Evolutionary conservation across 176 grass and related monocot species (phyloP), one percentile per base, ranked within the genome.

Genomic region (Coix lacrymajobi): DNA sequence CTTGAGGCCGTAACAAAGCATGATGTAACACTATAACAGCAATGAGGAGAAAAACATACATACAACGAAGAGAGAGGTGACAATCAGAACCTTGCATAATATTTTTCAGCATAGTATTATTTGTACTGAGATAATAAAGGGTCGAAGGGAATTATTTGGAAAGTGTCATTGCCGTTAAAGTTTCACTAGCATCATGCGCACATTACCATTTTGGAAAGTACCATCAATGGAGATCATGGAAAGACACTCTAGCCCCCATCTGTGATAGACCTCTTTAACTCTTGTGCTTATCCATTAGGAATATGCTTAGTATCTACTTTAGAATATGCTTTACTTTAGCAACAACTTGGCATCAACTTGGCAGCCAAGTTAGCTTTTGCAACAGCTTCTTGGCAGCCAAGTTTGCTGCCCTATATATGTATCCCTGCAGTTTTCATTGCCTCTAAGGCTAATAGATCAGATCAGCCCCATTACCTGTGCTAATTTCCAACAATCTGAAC

Each of bases 71-170:
- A 17, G 45, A 73, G n/a, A 25, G 33, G 65, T 9, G 66, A 14
- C 24, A 52, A 82, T 44, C 13, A 63, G 36, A 67, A 95, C 92
- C 92, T 98, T 78, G 90, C 90, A 78, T 93, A 91, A 71, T 95
- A 81, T 86, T 91, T 69, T 95, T 93, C 6, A 95, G 64, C 83
- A 91, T 98, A 17, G 94, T 97, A 61, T 97, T 94, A 51, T 97
- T 94, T 12, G 91, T 93, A 77, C 87, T 91, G 39, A 95, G 86
- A 77, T 14, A 44, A 13, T 91, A 97, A 89, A 97, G 95, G 51
- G 2, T n/a, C n/a, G 3, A 56, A 22, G 56, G 95, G 88, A 88
- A 92, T 61, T 82, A n/a, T 56, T 56, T 56, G 2, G 20, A 79
- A 68, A 86, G 82, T 79, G 87, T 85, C 87, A 94, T 91, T 66